Conservation (phyloP, 352 stramenopile genomes). For the Pythium vanterpoolii region DNA sequence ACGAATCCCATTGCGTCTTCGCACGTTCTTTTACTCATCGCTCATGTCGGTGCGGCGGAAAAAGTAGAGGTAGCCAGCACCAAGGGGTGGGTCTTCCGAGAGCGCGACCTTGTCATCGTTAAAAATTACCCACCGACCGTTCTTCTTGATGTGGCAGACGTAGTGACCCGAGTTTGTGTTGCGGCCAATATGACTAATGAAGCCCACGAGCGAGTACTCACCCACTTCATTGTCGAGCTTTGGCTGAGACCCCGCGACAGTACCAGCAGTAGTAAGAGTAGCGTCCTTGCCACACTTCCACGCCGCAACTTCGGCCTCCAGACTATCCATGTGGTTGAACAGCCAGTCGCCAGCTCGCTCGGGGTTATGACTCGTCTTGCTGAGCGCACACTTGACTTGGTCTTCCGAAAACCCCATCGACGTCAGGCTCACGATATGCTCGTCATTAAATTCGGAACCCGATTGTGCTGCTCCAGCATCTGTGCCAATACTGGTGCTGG, state of each 20-base stretch:
- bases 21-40: not conserved
- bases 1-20: not conserved
- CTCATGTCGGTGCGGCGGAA: constrained; percentile 67
- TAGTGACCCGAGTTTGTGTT: constrained; percentile 98
- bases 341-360: constrained; percentile 97
- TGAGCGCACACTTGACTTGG: constrained; percentile 92
- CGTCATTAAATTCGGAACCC: constrained; percentile 75
- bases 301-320: constrained; percentile 89
- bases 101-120: constrained; percentile 99
- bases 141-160: constrained; percentile 97
- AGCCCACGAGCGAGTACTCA: constrained; percentile 95
- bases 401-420: constrained; percentile 88
- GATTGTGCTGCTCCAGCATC: constrained; percentile 28
- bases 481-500: not conserved
- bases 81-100: constrained; percentile 91
- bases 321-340: constrained; percentile 96
- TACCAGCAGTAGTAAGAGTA: constrained; percentile 7
- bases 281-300: constrained; percentile 49
- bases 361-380: constrained; percentile 87
- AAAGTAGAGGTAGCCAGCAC: constrained; percentile 97
- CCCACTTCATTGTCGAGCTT: constrained; percentile 58
- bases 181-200: constrained; percentile 98
- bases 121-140: constrained; percentile 97
- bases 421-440: constrained; percentile 58
- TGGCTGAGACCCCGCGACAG: constrained; percentile 22